These are phyloP conservation scores for Chenopodium quinoa DNA, from an alignment of 148 eudicot species.

Conservation along the genomic window DNA sequence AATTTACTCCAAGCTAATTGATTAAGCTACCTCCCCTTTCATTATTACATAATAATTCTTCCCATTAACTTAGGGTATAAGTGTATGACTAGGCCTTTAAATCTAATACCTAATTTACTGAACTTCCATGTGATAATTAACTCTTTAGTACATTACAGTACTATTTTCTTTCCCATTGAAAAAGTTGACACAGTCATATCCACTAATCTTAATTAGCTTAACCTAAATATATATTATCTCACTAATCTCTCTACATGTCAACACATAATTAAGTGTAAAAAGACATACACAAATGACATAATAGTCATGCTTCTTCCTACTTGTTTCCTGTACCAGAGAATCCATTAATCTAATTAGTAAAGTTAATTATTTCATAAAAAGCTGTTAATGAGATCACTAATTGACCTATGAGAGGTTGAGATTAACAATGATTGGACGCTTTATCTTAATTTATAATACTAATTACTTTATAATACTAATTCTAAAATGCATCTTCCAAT, in stretches of 20 bases:
- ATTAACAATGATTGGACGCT: constrained; percentile 20
- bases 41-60: too few species aligned
- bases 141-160: background rate
- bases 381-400: constrained; percentile 21
- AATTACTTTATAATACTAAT: background rate
- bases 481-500: constrained; percentile 11
- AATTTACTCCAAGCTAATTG: too few species aligned
- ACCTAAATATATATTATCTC: background rate
- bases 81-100: background rate
- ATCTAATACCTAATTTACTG: background rate
- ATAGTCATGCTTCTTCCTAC: constrained; percentile 17
- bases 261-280: constrained; percentile 9
- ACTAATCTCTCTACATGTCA: constrained; percentile 13
- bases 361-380: constrained; percentile 9
- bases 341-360: background rate
- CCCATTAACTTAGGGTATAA: too few species aligned
- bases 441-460: constrained; percentile 2
- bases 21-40: too few species aligned
- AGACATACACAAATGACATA: background rate
- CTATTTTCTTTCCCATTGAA: background rate
- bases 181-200: background rate
- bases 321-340: constrained; percentile 9
- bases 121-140: background rate
- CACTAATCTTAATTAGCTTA: background rate
- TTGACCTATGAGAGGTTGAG: constrained; percentile 15